Evolutionary conservation across 805 yeast genomes (phyloP).

Genomic region (Pichia ethanolica): DNA sequence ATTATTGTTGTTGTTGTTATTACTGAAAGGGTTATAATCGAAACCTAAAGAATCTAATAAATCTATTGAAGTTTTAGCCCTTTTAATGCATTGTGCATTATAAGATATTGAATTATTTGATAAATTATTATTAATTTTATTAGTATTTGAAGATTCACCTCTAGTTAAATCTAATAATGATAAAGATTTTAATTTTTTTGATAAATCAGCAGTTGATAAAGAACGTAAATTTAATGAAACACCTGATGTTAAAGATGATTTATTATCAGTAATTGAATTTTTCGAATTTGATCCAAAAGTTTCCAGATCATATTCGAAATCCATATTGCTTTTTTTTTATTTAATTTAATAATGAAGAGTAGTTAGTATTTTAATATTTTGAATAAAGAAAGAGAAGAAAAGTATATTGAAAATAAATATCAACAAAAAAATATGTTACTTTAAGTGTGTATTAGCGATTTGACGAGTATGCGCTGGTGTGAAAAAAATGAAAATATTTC

Average conservation of each 20-base stretch:
- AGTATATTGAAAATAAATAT: no score
- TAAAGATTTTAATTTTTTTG: constrained; percentile 22
- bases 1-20: neutral
- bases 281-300: constrained; percentile 6
- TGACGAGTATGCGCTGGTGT: no score
- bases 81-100: constrained; percentile 5
- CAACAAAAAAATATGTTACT: neutral
- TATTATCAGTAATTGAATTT: neutral
- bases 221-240: constrained; percentile 33
- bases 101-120: neutral
- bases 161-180: constrained; percentile 8
- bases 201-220: constrained; percentile 28
- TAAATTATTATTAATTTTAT: no score
- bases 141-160: neutral
- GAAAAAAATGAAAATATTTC: no score
- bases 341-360: no score
- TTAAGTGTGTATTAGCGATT: no score
- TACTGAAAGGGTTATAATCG: constrained; percentile 2
- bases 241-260: constrained; percentile 26
- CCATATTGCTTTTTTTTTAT: no score
- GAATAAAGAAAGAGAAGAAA: no score
- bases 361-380: no score
- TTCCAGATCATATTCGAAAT: constrained; percentile 23
- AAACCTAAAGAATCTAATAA: constrained; percentile 6
- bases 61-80: constrained; percentile 9